Conservation (phyloP, 768 basidiomycete genomes). For the Boletus bicolor region DNA sequence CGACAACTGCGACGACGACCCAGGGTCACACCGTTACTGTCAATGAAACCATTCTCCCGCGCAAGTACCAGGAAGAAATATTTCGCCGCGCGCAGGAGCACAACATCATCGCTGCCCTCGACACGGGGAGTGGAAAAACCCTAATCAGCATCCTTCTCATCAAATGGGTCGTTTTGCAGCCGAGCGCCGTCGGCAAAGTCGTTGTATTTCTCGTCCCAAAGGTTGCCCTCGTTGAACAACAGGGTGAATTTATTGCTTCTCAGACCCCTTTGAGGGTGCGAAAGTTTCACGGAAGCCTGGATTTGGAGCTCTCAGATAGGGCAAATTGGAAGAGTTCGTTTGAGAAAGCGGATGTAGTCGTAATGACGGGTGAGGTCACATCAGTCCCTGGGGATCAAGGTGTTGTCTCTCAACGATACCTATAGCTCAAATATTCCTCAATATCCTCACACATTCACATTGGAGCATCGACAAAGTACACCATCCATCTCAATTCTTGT, state of each 20-base stretch:
- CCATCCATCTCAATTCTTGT: background rate
- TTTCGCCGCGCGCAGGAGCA: slow-evolving; percentile 46
- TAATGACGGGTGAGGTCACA: slow-evolving; percentile 69
- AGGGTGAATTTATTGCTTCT: slow-evolving; percentile 60
- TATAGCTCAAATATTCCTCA: slow-evolving; percentile 78
- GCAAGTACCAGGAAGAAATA: slow-evolving; percentile 56
- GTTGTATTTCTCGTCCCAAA: slow-evolving; percentile 83
- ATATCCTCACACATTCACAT: slow-evolving; percentile 76
- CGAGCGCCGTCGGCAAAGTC: slow-evolving; percentile 50
- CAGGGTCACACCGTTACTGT: slow-evolving; percentile 28
- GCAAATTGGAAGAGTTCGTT: slow-evolving; percentile 64
- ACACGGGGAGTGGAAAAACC: slow-evolving; percentile 62
- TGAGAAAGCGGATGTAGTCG: slow-evolving; percentile 65
- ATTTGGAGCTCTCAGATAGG: slow-evolving; percentile 69
- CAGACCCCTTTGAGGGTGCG: slow-evolving; percentile 65
- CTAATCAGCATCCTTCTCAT: slow-evolving; percentile 63
- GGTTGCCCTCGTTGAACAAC: slow-evolving; percentile 82
- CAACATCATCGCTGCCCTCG: slow-evolving; percentile 58
- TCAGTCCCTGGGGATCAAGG: background rate
- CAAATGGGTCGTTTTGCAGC: slow-evolving; percentile 64
- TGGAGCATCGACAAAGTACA: slow-evolving; percentile 66
- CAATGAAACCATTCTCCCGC: slow-evolving; percentile 42
- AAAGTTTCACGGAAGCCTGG: slow-evolving; percentile 67
- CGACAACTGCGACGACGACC: slow-evolving; percentile 21
- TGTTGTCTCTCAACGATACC: slow-evolving; percentile 2